A percentile compares a stretch with the other conserved stretches of the same genome.
Evolutionary conservation across 495 filamentous ascomycete genomes (phyloP).

Genomic region (Aspergillus diversus): DNA sequence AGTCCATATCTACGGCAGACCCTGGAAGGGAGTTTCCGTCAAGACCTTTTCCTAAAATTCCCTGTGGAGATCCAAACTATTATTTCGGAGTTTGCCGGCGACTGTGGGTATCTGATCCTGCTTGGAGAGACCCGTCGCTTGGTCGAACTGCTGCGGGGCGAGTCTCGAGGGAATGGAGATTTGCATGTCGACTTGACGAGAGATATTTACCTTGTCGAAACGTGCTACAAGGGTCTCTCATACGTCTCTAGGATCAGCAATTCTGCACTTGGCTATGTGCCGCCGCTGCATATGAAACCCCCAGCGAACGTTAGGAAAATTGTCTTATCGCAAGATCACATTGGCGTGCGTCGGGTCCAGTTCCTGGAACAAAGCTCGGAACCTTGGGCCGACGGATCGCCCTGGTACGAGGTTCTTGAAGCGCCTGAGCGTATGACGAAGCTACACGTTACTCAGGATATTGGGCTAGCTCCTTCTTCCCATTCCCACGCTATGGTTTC

Average conservation of each 20-base stretch:
- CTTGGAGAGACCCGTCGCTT: conserved; percentile 20
- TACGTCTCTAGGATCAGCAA: conserved; percentile 1
- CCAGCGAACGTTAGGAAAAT: background rate
- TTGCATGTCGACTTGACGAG: background rate
- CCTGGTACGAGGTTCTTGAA: conserved; percentile 20
- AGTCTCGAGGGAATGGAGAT: background rate
- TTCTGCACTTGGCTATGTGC: background rate
- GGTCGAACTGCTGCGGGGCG: conserved; percentile 7
- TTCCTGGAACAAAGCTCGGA: background rate
- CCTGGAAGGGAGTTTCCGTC: conserved; percentile 11
- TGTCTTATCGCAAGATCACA: background rate
- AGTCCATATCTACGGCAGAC: conserved; percentile 10
- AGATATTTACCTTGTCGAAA: background rate
- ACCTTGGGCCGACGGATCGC: conserved; percentile 11
- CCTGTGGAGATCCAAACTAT: conserved; percentile 10
- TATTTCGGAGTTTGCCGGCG: conserved; percentile 10
- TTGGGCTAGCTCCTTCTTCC: conserved; percentile 7
- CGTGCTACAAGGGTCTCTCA: background rate
- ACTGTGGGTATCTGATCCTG: conserved; percentile 18
- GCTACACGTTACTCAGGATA: conserved; percentile 12
- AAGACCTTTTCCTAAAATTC: conserved; percentile 7
- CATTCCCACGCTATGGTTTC: background rate
- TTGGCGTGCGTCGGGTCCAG: conserved; percentile 4
- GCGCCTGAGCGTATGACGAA: background rate
- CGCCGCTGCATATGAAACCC: background rate